Evolutionary conservation across 192 early-diverging fungal species (phyloP).

Genomic region (Backusella macrospora): DNA sequence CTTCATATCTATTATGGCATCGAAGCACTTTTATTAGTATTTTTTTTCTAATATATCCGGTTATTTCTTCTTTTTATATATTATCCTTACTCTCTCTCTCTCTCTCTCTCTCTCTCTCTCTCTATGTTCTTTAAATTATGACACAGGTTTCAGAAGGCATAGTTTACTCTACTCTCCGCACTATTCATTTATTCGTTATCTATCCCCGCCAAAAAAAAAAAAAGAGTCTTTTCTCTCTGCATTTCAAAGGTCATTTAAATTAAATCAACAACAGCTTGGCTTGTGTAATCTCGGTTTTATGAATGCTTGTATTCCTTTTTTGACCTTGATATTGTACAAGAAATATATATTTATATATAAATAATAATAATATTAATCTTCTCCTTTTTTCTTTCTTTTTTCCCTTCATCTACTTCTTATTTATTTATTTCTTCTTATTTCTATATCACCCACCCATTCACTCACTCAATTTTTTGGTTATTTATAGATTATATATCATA

Average conservation of each 20-base stretch:
- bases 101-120: no score
- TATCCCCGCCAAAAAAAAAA: no score
- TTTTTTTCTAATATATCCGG: no score
- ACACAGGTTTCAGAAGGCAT: no score
- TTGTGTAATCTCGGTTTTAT: constrained; percentile 18
- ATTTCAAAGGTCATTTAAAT: background rate
- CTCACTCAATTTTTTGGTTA: background rate
- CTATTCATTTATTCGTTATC: no score
- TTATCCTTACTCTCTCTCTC: no score
- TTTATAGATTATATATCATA: background rate
- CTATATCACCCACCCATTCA: background rate
- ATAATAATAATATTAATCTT: constrained; percentile 13
- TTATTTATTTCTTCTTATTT: constrained; percentile 11
- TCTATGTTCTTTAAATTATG: no score
- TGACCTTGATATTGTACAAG: background rate
- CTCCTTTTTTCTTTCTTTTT: background rate
- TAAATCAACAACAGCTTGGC: constrained; percentile 4
- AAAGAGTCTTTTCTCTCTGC: background rate
- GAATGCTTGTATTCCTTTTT: constrained; percentile 24
- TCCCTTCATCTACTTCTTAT: constrained; percentile 1
- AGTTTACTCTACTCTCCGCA: no score
- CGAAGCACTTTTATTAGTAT: no score
- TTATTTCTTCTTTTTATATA: no score
- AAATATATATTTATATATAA: background rate
- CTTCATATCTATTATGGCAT: no score